A percentile compares a stretch with the other conserved stretches of the same genome.
These are phyloP conservation scores for Diaporthe amygdali DNA, from an alignment of 2,329 filamentous ascomycete species.

Conservation along the genomic window DNA sequence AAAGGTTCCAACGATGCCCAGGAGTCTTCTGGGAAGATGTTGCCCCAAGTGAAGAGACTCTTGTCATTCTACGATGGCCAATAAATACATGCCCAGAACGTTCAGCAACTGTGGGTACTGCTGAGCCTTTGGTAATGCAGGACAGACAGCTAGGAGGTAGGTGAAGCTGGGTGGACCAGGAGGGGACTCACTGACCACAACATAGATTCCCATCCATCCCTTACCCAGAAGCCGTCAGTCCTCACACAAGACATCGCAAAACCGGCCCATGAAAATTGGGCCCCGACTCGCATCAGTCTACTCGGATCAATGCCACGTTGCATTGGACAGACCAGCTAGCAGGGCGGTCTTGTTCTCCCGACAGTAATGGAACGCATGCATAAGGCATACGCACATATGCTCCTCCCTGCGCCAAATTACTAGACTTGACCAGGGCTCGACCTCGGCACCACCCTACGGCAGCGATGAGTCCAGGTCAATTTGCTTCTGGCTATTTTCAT, in stretches of 20 bases:
- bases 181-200: not conserved
- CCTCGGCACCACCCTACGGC: not conserved
- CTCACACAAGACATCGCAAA: not conserved
- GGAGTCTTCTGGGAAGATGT: not conserved
- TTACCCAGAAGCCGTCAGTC: not conserved
- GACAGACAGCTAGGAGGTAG: not conserved
- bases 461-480: not conserved
- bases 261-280: not conserved
- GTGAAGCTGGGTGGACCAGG: not conserved
- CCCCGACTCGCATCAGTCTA: not conserved
- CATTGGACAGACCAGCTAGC: not conserved
- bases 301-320: not conserved
- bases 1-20: not conserved
- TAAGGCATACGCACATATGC: not conserved
- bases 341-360: not conserved
- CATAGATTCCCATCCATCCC: not conserved
- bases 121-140: not conserved
- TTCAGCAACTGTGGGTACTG: slow-evolving; percentile 2
- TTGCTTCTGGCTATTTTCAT: not conserved
- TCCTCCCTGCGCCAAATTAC: not conserved
- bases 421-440: not conserved
- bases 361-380: not conserved
- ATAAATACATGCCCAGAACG: not conserved
- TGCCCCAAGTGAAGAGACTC: not conserved
- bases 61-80: not conserved